Evolutionary conservation across 176 grass and related monocot genomes (phyloP).

Genomic region (Hyparrhenia diplandra): DNA sequence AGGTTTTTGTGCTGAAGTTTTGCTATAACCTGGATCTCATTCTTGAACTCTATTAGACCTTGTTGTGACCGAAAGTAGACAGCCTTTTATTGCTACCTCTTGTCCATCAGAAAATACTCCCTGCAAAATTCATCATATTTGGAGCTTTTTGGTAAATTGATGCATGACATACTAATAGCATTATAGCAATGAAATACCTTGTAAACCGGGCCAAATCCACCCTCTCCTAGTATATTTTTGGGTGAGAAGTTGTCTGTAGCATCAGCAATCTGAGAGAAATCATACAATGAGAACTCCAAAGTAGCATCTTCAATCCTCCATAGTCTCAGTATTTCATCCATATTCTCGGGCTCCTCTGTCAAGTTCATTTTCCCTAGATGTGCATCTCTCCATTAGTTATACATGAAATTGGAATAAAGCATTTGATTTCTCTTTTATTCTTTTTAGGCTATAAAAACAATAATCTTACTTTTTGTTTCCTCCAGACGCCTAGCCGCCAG

Average conservation of each 20-base stretch:
- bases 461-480: conserved; percentile 12
- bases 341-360: not conserved
- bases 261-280: conserved; percentile 31
- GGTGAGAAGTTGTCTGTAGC: conserved; percentile 61
- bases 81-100: conserved; percentile 67
- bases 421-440: not conserved
- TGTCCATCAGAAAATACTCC: conserved; percentile 48
- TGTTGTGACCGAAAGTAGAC: conserved; percentile 40
- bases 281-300: conserved; percentile 29
- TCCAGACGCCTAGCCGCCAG: conserved; percentile 26
- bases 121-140: conserved; percentile 29
- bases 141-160: not conserved
- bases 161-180: not conserved
- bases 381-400: conserved; percentile 16
- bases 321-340: not conserved
- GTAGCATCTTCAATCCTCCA: conserved; percentile 24
- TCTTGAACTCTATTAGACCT: conserved; percentile 68
- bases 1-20: conserved; percentile 59
- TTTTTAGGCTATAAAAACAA: not conserved
- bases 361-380: conserved; percentile 23
- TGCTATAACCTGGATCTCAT: conserved; percentile 55
- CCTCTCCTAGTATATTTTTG: conserved; percentile 50
- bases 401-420: not conserved
- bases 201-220: conserved; percentile 79
- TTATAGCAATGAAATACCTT: conserved; percentile 36